Evolutionary conservation across 1,139 yeast species (phyloP), one percentile per base, ranked within the genome.

Genomic region (Blastobotrys arbuscula): DNA sequence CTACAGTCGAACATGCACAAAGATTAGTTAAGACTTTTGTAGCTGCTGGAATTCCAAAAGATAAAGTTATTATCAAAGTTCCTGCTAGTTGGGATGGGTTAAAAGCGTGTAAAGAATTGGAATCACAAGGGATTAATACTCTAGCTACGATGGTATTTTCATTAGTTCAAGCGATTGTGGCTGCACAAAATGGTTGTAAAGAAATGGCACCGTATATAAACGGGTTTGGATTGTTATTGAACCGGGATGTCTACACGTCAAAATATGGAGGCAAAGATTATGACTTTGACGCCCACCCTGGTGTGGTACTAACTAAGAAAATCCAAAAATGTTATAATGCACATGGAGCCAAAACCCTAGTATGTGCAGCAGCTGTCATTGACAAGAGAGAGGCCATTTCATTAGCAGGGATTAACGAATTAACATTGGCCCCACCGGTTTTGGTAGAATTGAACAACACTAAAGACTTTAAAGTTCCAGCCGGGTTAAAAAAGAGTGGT

Each of bases 271-370:
- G 58, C 24, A 35, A 34, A n/a, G 15, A 19, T 4, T 42, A 19
- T 36, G 15, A 33, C 12, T 34, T 16, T 7, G 21, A 19, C 18
- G 34, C 60, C 54, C 62, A 59, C 46, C 69, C 68, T 10, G 65
- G 62, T 45, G 50, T 52, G 12, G 30, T 55, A 33, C 42, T 45
- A 12, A 55, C 67, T 8, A 55, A 54, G n/a, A 53, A 59, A 31
- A 54, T 66, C 42, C 70, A 66, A 53, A 58, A 65, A 48, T 66
- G 64, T 49, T 66, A 64, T 55, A 55, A 59, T n/a, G 61, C 66
- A 9, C 52, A 66, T 48, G 50, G 51, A 15, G 50, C 65, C 54
- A 55, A 57, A 47, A 65, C 69, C 9, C 49, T 49, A 30, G 55
- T 55, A 39, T 56, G 64, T 45, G 58, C 66, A 44, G 70, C 70